Percentiles rank a stretch among this genome's conserved stretches.
phyloP scores from a whole-genome alignment of 2,329 filamentous ascomycete species.

The Zelopaecilomyces penicillatus region DNA sequence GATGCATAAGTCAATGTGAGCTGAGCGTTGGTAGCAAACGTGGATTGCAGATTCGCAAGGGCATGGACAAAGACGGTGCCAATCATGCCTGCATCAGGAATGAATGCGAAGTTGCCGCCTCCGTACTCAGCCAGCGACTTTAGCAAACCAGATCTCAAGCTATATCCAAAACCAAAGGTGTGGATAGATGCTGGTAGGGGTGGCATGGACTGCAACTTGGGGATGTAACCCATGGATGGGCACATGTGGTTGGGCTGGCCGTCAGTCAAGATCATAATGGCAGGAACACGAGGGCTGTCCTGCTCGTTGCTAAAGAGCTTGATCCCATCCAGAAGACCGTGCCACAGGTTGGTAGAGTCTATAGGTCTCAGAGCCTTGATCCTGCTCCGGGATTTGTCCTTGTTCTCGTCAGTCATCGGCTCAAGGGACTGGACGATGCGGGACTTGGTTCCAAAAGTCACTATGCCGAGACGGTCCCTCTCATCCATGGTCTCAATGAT shows the following conservation, averaged over 20 bases:
- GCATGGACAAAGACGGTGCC: slow-evolving; percentile 55
- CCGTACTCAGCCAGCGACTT: slow-evolving; percentile 52
- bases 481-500: slow-evolving; percentile 48
- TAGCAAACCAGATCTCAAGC: slow-evolving; percentile 37
- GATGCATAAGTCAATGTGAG: slow-evolving; percentile 33
- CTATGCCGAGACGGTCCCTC: slow-evolving; percentile 48
- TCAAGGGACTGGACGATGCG: slow-evolving; percentile 37
- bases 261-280: slow-evolving; percentile 47
- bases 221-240: slow-evolving; percentile 44
- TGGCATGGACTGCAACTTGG: slow-evolving; percentile 38
- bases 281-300: slow-evolving; percentile 32
- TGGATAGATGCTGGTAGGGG: slow-evolving; percentile 33
- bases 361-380: slow-evolving; percentile 34
- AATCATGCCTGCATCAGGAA: slow-evolving; percentile 55
- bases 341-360: slow-evolving; percentile 48
- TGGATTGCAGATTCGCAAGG: slow-evolving; percentile 52
- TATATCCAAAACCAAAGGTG: slow-evolving; percentile 30
- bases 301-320: slow-evolving; percentile 32
- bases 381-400: slow-evolving; percentile 30
- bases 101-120: slow-evolving; percentile 51
- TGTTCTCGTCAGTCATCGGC: slow-evolving; percentile 39
- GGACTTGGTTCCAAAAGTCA: slow-evolving; percentile 40
- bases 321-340: slow-evolving; percentile 44
- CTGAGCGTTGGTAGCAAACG: slow-evolving; percentile 40
- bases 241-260: slow-evolving; percentile 47